phyloP scores from a whole-genome alignment of 1,284 basidiomycete genomes.

The Volvariella volvacea region DNA sequence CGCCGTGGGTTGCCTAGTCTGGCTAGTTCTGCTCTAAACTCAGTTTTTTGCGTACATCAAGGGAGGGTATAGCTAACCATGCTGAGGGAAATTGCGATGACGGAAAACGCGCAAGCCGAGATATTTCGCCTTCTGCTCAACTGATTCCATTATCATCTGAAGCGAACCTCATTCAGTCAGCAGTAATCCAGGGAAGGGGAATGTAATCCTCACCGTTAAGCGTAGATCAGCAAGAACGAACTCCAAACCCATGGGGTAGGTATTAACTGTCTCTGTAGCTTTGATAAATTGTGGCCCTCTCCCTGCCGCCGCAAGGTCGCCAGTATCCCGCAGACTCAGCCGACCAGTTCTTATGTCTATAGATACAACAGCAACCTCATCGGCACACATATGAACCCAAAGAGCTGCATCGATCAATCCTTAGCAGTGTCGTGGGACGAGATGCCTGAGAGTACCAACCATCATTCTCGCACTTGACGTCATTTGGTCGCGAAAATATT shows the following conservation, averaged over 20 bases:
- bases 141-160: slow-evolving; percentile 68
- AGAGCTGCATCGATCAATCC: slow-evolving; percentile 30
- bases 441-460: slow-evolving; percentile 29
- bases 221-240: slow-evolving; percentile 48
- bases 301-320: slow-evolving; percentile 68
- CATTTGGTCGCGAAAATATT: slow-evolving; percentile 55
- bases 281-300: slow-evolving; percentile 52
- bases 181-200: not conserved
- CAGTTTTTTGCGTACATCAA: slow-evolving; percentile 5
- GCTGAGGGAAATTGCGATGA: slow-evolving; percentile 55
- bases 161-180: not conserved
- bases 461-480: slow-evolving; percentile 45
- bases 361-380: slow-evolving; percentile 64
- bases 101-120: slow-evolving; percentile 66
- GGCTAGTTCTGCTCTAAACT: slow-evolving; percentile 59
- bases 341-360: slow-evolving; percentile 70
- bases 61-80: slow-evolving; percentile 35
- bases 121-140: slow-evolving; percentile 71
- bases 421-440: slow-evolving; percentile 2
- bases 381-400: slow-evolving; percentile 61
- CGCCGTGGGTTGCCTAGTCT: slow-evolving; percentile 37
- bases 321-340: slow-evolving; percentile 63
- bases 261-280: slow-evolving; percentile 55
- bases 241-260: slow-evolving; percentile 49
- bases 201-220: slow-evolving; percentile 38